Conservation (phyloP, 495 filamentous ascomycete genomes). For the Pyronema domesticum region DNA sequence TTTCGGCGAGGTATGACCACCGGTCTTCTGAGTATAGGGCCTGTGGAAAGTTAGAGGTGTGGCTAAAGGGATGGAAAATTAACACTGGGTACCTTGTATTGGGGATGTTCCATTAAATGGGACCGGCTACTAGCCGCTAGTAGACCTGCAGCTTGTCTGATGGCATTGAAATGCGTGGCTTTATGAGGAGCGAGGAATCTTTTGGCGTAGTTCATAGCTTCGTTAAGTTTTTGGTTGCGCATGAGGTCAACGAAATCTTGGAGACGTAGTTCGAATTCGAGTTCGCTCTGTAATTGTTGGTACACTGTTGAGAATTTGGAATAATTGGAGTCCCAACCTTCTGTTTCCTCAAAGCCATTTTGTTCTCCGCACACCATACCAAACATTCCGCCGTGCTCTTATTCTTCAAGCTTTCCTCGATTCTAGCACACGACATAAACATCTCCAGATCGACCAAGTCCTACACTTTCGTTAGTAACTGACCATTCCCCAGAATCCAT, state of each 20-base stretch:
- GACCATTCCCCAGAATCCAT: neutral
- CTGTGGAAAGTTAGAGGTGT: constrained; percentile 26
- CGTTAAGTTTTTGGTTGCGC: constrained; percentile 44
- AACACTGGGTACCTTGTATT: constrained; percentile 50
- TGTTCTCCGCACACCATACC: constrained; percentile 83
- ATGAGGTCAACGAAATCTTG: constrained; percentile 92
- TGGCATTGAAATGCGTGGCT: constrained; percentile 48
- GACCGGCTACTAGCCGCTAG: constrained; percentile 33
- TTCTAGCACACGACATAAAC: constrained; percentile 63
- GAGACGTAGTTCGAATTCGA: constrained; percentile 86
- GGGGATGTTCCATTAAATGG: constrained; percentile 30
- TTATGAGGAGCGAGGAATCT: constrained; percentile 55
- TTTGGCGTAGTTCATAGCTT: constrained; percentile 64
- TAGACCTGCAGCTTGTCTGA: constrained; percentile 57
- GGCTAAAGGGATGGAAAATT: neutral
- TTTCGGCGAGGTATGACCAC: constrained; percentile 59
- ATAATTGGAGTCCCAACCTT: constrained; percentile 33
- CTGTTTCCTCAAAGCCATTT: constrained; percentile 66
- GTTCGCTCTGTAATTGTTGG: constrained; percentile 42
- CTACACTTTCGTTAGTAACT: constrained; percentile 11
- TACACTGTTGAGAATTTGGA: neutral
- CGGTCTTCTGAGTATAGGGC: constrained; percentile 52
- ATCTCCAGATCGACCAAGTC: constrained; percentile 78
- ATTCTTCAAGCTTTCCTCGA: constrained; percentile 49
- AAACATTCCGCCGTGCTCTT: constrained; percentile 63